Conservation (phyloP, 1,284 basidiomycete genomes). For the Vanrija sp. region DNA sequence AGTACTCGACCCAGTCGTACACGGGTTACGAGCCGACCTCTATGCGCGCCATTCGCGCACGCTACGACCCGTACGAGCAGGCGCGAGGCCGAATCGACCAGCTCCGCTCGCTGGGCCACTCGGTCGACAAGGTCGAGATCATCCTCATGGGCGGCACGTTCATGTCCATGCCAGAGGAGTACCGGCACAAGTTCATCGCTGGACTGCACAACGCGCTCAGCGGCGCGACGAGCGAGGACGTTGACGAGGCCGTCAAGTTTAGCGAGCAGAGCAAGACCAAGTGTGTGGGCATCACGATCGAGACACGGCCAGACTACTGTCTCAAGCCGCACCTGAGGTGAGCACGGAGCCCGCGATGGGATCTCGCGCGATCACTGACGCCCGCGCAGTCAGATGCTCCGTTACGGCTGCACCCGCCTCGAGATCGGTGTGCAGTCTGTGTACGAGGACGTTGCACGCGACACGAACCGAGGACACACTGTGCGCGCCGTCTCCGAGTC, state of each 20-base stretch:
- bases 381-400: conserved; percentile 85
- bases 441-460: conserved; percentile 97
- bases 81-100: conserved; percentile 93
- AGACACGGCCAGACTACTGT: conserved; percentile 98
- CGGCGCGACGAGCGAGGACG: conserved; percentile 85
- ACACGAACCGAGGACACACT: conserved; percentile 97
- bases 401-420: conserved; percentile 95
- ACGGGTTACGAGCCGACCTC: conserved; percentile 97
- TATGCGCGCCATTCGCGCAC: conserved; percentile 96
- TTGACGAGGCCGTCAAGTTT: conserved; percentile 97
- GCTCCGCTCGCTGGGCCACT: conserved; percentile 88
- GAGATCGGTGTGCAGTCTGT: conserved; percentile 99
- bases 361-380: neutral
- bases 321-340: conserved; percentile 89
- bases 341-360: conserved; percentile 5
- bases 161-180: conserved; percentile 98
- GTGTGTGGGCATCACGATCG: conserved; percentile 98
- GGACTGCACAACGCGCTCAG: conserved; percentile 96
- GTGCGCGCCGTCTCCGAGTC: conserved; percentile 96
- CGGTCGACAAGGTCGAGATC: conserved; percentile 98
- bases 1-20: conserved; percentile 98
- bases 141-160: conserved; percentile 99
- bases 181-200: conserved; percentile 88
- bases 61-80: conserved; percentile 99
- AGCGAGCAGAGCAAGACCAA: conserved; percentile 97